A percentile compares a stretch with the other conserved stretches of the same genome.
Conservation (phyloP, 2,329 filamentous ascomycete species). For the Sclerotinia spermophila region DNA sequence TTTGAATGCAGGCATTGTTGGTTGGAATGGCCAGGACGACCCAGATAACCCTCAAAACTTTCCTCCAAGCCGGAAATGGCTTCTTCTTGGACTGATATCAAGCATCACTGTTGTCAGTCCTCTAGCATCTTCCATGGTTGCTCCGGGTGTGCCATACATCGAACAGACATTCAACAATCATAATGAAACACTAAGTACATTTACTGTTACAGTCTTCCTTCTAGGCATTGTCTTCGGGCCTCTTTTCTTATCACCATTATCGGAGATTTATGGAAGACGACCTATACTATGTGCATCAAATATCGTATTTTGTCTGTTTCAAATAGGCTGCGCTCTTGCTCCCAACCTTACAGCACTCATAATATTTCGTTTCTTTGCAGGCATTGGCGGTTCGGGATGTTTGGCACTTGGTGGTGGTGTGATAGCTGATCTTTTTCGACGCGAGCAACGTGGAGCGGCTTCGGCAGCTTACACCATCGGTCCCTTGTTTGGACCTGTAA, state of each 20-base stretch:
- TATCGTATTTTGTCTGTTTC: slow-evolving; percentile 57
- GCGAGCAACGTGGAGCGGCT: slow-evolving; percentile 34
- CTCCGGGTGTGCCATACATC: slow-evolving; percentile 38
- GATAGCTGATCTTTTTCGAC: slow-evolving; percentile 41
- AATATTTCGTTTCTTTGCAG: slow-evolving; percentile 47
- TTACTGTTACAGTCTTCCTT: slow-evolving; percentile 48
- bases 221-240: slow-evolving; percentile 57
- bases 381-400: slow-evolving; percentile 44
- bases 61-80: slow-evolving; percentile 15
- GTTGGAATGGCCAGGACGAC: slow-evolving; percentile 24
- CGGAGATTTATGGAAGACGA: slow-evolving; percentile 61
- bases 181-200: slow-evolving; percentile 19
- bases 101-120: slow-evolving; percentile 27
- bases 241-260: slow-evolving; percentile 53
- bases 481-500: slow-evolving; percentile 31
- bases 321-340: slow-evolving; percentile 60
- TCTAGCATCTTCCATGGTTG: slow-evolving; percentile 42
- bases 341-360: slow-evolving; percentile 45
- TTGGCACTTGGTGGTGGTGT: slow-evolving; percentile 43
- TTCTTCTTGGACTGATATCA: slow-evolving; percentile 16
- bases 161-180: slow-evolving; percentile 25
- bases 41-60: slow-evolving; percentile 24
- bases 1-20: slow-evolving; percentile 42
- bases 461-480: slow-evolving; percentile 30
- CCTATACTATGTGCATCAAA: slow-evolving; percentile 55